Percentiles rank a stretch among this genome's conserved stretches.
These are phyloP conservation scores for Lunularia cruciata DNA, from an alignment of 225 moss, liverwort and hornwort species.

Conservation along the genomic window DNA sequence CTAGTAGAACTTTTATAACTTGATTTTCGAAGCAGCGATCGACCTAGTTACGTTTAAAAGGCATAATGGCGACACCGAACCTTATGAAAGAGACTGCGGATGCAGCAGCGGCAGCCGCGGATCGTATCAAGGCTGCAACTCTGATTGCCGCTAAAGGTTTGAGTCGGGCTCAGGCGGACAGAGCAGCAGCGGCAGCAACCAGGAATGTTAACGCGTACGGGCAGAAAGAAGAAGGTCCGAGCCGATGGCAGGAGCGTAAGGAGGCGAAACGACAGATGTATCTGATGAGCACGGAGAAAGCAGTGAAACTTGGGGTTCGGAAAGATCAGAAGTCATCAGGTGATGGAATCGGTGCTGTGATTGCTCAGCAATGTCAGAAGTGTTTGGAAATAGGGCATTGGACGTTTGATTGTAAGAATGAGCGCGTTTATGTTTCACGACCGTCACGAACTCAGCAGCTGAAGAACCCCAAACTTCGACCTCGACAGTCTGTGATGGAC, in stretches of 20 bases:
- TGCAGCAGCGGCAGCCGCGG: slow-evolving; percentile 58
- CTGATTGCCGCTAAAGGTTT: slow-evolving; percentile 76
- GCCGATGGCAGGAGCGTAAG: slow-evolving; percentile 97
- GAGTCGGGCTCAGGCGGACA: slow-evolving; percentile 80
- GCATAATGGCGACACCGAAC: slow-evolving; percentile 1
- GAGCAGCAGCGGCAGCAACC: slow-evolving; percentile 65
- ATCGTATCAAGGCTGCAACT: slow-evolving; percentile 73
- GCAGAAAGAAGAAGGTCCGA: slow-evolving; percentile 97
- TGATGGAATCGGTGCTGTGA: slow-evolving; percentile 38
- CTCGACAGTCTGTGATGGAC: slow-evolving; percentile 52
- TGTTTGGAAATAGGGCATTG: slow-evolving; percentile 84
- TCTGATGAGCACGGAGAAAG: slow-evolving; percentile 96
- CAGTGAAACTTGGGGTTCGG: slow-evolving; percentile 80
- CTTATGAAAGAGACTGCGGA: slow-evolving; percentile 65
- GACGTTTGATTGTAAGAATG: slow-evolving; percentile 92
- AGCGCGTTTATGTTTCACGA: slow-evolving; percentile 70
- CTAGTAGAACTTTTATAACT: too few relatives aligned
- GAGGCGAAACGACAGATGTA: slow-evolving; percentile 99
- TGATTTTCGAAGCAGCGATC: too few relatives aligned
- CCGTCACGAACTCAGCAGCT: slow-evolving; percentile 80
- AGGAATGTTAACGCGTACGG: slow-evolving; percentile 95
- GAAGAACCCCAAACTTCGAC: slow-evolving; percentile 69
- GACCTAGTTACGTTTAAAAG: too few relatives aligned
- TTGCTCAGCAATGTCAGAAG: slow-evolving; percentile 74
- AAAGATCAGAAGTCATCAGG: slow-evolving; percentile 55